phyloP scores from a whole-genome alignment of 2,329 filamentous ascomycete genomes.

The Penicillium sp. region DNA sequence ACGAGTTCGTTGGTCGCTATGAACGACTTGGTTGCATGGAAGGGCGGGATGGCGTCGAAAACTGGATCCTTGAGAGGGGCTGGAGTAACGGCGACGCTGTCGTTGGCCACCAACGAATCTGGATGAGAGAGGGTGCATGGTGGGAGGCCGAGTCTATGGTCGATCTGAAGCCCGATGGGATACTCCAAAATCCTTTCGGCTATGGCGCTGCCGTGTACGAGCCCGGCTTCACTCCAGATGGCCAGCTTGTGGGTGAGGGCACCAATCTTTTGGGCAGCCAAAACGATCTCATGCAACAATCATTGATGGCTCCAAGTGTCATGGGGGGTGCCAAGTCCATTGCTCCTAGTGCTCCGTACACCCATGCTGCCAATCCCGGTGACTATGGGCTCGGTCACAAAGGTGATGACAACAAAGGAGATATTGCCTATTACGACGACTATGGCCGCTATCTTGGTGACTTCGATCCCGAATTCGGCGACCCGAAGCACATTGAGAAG shows the following conservation, averaged over 20 bases:
- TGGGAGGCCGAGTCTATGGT: slow-evolving; percentile 98
- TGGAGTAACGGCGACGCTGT: slow-evolving; percentile 98
- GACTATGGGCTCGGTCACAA: slow-evolving; percentile 88
- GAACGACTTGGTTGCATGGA: slow-evolving; percentile 78
- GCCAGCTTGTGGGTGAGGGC: slow-evolving; percentile 55
- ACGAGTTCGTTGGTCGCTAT: slow-evolving; percentile 86
- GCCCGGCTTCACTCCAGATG: slow-evolving; percentile 63
- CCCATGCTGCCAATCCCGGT: slow-evolving; percentile 52
- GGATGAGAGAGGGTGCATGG: slow-evolving; percentile 92
- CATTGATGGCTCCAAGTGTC: slow-evolving; percentile 48
- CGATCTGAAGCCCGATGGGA: slow-evolving; percentile 69
- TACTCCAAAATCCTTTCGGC: slow-evolving; percentile 45
- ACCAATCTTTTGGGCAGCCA: slow-evolving; percentile 62
- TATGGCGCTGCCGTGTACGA: slow-evolving; percentile 61
- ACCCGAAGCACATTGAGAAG: slow-evolving; percentile 71
- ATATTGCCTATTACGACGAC: slow-evolving; percentile 68
- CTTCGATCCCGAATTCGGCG: slow-evolving; percentile 72
- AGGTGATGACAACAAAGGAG: slow-evolving; percentile 71
- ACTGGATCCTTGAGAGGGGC: slow-evolving; percentile 86
- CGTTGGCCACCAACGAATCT: slow-evolving; percentile 83
- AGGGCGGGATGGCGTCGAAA: slow-evolving; percentile 87
- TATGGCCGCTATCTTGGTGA: slow-evolving; percentile 61
- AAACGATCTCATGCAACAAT: slow-evolving; percentile 58
- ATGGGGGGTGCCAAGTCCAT: slow-evolving; percentile 53
- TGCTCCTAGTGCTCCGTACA: slow-evolving; percentile 44